Evolutionary conservation across 192 early-diverging fungal species (phyloP), one percentile per base, ranked within the genome.

Genomic region (Ambispora gerdemannii): DNA sequence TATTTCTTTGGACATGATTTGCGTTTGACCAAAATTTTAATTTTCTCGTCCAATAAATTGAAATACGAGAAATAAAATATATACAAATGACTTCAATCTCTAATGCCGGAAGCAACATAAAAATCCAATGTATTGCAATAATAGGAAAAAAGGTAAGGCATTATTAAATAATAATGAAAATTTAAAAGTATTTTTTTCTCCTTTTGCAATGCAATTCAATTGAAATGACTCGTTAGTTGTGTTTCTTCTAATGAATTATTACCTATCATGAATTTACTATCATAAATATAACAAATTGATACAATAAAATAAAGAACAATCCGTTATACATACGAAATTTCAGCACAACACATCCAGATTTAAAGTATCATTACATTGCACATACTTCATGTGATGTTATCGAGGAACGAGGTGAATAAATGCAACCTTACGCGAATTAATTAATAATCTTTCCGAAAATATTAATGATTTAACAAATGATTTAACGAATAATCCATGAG

Each of bases 281-380:
- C 27, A n/a, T 10, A 8, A 22, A 15, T 17, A 67, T 67, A 43
- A 20, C 17, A 33, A 56, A 13, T 32, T 50, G 13, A 13, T 30
- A 68, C 34, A 67, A 24, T 24, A 2, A 11, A 11, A 19, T 70
- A 33, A 70, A 92, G 86, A 95, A 93, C 78, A 93, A 92, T 76
- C 95, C 95, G 3, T 73, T 97, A 25, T 93, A 87, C 72, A 84
- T 95, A 72, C 87, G 88, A 67, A 92, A 85, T 72, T 92, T 91
- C 76, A 90, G 86, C 73, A 75, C 78, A 19, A 74, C 83, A 52
- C 87, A 92, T 65, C 84, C 87, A 4, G 89, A 93, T 72, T 84
- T 95, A 24, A 92, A 94, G 72, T 95, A 90, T 77, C 91, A 94
- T 80, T 95, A 93, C 72, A 76, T 95, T 74, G 91, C 90, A n/a